A percentile compares a stretch with the other conserved stretches of the same genome.
phyloP scores from a whole-genome alignment of 495 filamentous ascomycete species.

The Massariosphaeria phaeospora region DNA sequence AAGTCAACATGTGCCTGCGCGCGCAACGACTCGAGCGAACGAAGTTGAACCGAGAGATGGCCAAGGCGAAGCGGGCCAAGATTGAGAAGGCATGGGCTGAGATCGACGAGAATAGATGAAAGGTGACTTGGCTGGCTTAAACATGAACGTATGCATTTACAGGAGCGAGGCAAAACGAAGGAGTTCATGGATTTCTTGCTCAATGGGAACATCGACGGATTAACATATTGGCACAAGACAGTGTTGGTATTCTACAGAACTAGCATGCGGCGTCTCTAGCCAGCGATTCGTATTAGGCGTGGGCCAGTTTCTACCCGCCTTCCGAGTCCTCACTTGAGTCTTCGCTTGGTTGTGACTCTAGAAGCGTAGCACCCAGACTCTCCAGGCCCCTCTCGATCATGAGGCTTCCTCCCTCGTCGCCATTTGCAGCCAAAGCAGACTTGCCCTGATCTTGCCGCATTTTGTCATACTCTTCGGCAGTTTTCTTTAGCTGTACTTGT shows the following conservation, averaged over 20 bases:
- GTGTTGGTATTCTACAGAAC: no score
- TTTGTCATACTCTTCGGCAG: conserved; percentile 71
- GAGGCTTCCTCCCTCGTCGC: conserved; percentile 20
- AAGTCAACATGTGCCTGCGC: conserved; percentile 77
- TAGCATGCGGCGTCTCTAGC: no score
- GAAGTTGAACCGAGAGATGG: conserved; percentile 66
- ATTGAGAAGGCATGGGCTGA: conserved; percentile 75
- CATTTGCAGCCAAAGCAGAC: conserved; percentile 25
- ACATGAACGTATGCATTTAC: no score
- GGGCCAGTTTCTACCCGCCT: no score
- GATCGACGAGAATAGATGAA: conserved; percentile 68
- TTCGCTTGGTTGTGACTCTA: conserved; percentile 1
- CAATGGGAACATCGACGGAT: not conserved
- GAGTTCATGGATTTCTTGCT: not conserved
- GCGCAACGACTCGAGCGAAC: conserved; percentile 73
- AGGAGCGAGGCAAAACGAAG: no score
- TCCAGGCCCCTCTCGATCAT: conserved; percentile 48
- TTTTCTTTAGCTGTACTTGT: conserved; percentile 73
- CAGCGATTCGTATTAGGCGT: no score
- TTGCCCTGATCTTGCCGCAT: conserved; percentile 52
- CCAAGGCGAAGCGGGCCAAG: conserved; percentile 60
- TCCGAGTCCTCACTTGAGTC: conserved; percentile 18
- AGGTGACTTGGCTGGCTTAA: not conserved
- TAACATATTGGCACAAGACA: not conserved
- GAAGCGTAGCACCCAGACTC: conserved; percentile 59